A percentile compares a stretch with the other conserved stretches of the same genome.
These are phyloP conservation scores for Microsporum ferrugineum DNA, from an alignment of 2,329 filamentous ascomycete species.

Conservation along the genomic window DNA sequence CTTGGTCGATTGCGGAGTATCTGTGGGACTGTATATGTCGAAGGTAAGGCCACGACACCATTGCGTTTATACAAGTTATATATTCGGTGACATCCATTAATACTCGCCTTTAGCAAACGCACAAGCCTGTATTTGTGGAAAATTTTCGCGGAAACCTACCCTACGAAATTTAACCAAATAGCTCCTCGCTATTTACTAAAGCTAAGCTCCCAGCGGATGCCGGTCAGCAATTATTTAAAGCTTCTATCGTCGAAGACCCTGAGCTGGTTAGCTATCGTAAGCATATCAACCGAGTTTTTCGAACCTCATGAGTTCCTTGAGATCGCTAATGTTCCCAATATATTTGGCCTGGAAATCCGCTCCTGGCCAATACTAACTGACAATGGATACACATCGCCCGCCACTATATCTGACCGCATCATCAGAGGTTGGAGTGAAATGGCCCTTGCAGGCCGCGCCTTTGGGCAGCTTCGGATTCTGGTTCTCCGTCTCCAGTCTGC, in stretches of 20 bases:
- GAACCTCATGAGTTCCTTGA: slow-evolving; percentile 27
- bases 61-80: background rate
- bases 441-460: slow-evolving; percentile 21
- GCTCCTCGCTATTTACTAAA: slow-evolving; percentile 23
- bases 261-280: slow-evolving; percentile 28
- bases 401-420: slow-evolving; percentile 29
- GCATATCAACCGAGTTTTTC: slow-evolving; percentile 24
- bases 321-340: slow-evolving; percentile 29
- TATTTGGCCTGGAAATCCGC: slow-evolving; percentile 30
- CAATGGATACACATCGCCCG: slow-evolving; percentile 10
- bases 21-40: slow-evolving; percentile 30
- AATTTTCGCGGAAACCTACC: slow-evolving; percentile 30
- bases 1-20: slow-evolving; percentile 30
- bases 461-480: slow-evolving; percentile 30
- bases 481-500: slow-evolving; percentile 25
- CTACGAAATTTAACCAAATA: slow-evolving; percentile 23
- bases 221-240: slow-evolving; percentile 26
- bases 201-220: slow-evolving; percentile 21
- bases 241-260: slow-evolving; percentile 23
- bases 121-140: slow-evolving; percentile 36
- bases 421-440: slow-evolving; percentile 34
- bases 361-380: slow-evolving; percentile 13
- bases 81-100: slow-evolving; percentile 5
- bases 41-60: slow-evolving; percentile 21
- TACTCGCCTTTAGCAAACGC: slow-evolving; percentile 20